Evolutionary conservation across 345 rosid genomes (phyloP).

Genomic region (Hypericum perforatum): DNA sequence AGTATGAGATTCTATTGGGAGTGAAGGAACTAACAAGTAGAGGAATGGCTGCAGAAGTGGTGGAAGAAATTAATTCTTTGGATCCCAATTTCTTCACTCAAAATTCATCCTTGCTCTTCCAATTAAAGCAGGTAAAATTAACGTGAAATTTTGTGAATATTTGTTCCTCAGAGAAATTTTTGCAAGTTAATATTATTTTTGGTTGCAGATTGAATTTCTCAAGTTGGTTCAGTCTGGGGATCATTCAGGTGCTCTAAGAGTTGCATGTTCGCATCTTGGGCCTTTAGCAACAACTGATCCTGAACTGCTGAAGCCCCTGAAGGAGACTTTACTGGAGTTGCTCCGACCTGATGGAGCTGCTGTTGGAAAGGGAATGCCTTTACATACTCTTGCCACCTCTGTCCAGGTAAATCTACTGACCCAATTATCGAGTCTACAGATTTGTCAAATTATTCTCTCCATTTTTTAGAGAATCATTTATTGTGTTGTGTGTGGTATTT

Average conservation of each 20-base stretch:
- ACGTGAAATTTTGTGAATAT: background rate
- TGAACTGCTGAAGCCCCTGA: constrained; percentile 60
- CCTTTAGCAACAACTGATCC: constrained; percentile 72
- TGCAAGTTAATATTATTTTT: background rate
- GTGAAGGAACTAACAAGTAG: constrained; percentile 71
- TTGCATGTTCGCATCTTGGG: constrained; percentile 84
- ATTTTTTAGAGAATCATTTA: background rate
- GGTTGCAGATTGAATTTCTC: constrained; percentile 71
- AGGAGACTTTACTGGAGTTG: constrained; percentile 72
- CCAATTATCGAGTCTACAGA: background rate
- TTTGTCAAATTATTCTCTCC: background rate
- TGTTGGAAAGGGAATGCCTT: constrained; percentile 52
- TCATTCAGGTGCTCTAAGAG: constrained; percentile 64
- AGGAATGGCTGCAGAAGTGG: constrained; percentile 88
- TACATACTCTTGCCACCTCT: constrained; percentile 65
- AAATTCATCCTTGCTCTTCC: constrained; percentile 62
- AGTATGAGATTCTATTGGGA: constrained; percentile 57
- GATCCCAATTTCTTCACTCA: constrained; percentile 64
- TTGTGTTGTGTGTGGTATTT: no score
- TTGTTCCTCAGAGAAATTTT: constrained; percentile 2
- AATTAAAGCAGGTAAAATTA: constrained; percentile 71
- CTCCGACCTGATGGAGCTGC: constrained; percentile 54
- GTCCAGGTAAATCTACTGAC: constrained; percentile 52
- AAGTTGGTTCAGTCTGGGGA: constrained; percentile 67
- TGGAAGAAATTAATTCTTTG: constrained; percentile 54